Evolutionary conservation across 2,329 filamentous ascomycete species (phyloP).

Genomic region (Penicillium sp.): DNA sequence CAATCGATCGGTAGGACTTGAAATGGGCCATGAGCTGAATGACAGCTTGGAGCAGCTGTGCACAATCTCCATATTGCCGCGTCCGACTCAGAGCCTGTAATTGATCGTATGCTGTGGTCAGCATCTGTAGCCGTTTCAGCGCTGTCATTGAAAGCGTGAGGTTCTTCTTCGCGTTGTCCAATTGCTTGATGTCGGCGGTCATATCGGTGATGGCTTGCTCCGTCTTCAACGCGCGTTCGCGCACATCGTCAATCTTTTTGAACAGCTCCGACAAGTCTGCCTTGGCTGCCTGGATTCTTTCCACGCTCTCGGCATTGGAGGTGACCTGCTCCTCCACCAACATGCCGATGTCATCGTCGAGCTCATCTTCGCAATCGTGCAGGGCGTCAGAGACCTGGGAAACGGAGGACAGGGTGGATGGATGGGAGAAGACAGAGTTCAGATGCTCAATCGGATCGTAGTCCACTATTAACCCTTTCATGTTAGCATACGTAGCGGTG

Average conservation of each 20-base stretch:
- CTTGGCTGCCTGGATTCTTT: constrained; percentile 89
- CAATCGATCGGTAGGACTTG: constrained; percentile 95
- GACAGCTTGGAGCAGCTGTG: constrained; percentile 89
- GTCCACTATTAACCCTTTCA: constrained; percentile 57
- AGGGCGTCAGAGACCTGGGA: constrained; percentile 73
- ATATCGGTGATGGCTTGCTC: constrained; percentile 96
- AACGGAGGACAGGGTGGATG: constrained; percentile 79
- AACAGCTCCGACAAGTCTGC: constrained; percentile 87
- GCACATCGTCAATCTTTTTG: constrained; percentile 90
- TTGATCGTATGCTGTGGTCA: constrained; percentile 98
- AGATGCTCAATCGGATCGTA: constrained; percentile 93
- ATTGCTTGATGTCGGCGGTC: constrained; percentile 97
- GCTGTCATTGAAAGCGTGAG: constrained; percentile 97
- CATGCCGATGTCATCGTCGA: constrained; percentile 74
- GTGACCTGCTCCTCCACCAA: constrained; percentile 77
- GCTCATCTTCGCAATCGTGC: constrained; percentile 74
- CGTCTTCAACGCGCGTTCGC: constrained; percentile 83
- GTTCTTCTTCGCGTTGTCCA: constrained; percentile 96
- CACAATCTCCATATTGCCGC: constrained; percentile 91
- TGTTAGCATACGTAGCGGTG: constrained; percentile 9
- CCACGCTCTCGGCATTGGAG: constrained; percentile 82
- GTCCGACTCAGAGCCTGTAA: constrained; percentile 79
- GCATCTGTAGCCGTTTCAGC: constrained; percentile 94
- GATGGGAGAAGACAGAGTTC: constrained; percentile 89
- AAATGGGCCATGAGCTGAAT: constrained; percentile 98